Evolutionary conservation across 2,329 filamentous ascomycete species (phyloP), one percentile per base, ranked within the genome.

Genomic region (Microdochium trichocladiopsis): DNA sequence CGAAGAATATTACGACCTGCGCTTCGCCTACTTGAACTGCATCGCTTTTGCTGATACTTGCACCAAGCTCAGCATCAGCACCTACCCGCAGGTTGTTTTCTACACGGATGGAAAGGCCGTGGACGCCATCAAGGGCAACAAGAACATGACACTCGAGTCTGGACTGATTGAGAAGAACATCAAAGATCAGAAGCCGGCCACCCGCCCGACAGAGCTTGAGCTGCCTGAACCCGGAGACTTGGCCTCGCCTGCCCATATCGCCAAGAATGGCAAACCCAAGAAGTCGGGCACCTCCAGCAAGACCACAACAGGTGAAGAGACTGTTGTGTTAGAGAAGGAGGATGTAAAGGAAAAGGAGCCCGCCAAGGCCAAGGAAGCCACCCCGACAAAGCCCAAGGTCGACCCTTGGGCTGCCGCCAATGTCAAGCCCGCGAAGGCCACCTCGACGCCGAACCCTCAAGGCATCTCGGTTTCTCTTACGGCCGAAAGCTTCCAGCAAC

Each of bases 11-110:
- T 97, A 97, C 71, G 84, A 93, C 69, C 93, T 96, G 69, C 84
- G 88, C 61, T 96, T 99, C 64, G 93, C 80, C 25, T 83, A 80
- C 53, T 72, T 99, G 57, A 90, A 99, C 71, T 99, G 94, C 69
- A 73, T 91, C 50, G 89, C 89, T 25, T 89, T 86, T 65, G 87
- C 82, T 53, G 90, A 95, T 65, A 75, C 90, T 14, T 99, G 94
- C 71, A 68, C 70, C 49, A 77, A 83, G 25, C 77, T 91, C 56
- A 74, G 82, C 2, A 79, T 97, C 51, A 64, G 68, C 49, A 82
- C 80, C 18, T 97, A 83, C 64, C 94, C 94, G 1, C 87, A 84
- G 1, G 88, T 95, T 47, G 72, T 83, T 22, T 74, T 97, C 11
- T 96, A 85, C 73, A 86, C 94, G 66, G 79, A 95, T 66, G 91